Base-by-base conservation (phyloP, 108 stramenopile genomes). In the Hondaea fermentalgiana region DNA sequence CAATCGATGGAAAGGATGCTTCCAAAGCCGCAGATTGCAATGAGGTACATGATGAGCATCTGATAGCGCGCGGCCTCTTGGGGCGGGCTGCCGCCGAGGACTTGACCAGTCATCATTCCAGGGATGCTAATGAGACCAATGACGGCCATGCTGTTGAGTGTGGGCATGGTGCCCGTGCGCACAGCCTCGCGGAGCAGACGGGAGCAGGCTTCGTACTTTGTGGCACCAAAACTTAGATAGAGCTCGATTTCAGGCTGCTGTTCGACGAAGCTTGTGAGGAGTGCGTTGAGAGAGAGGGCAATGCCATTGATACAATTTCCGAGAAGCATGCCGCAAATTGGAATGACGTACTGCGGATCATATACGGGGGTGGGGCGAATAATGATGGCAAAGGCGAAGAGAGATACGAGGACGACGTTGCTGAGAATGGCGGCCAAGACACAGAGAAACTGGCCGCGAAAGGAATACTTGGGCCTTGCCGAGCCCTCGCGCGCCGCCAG, bases 31-130 rank as follows among this genome's bases (percentile, higher is more conserved):
- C 64, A 69, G 64, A 69, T 69, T 10, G 93, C 92, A 58, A 97
- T 96, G 87, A 97, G 92, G 69, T 95, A 97, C 57, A 94, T 92
- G 58, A 98, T 97, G 23, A 97, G 90, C 58, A 96, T 92, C 92
- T 98, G 97, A 91, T 97, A 98, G 69, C 91, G 89, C 19, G 97
- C 97, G 16, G 96, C 96, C 87, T 96, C 94, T 14, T 91, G 92
- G 14, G 95, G 94, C 5, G 95, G 87, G 21, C 93, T 91, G 43
- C 97, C 96, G 4, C 96, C 96, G 43, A 98, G 90, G 44, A 97
- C 95, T 87, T 98, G 97, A 25, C 97, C 96, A 3, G 96, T 97
- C 97, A 98, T 98, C 96, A 98, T 98, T 12, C 97, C 96, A 55
- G 96, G 97, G 87, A 96, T 95, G 29, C 93, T 90, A 44, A 97